These are phyloP conservation scores for Pseudofabraea citricarpa DNA, from an alignment of 2,329 filamentous ascomycete genomes.

Conservation along the genomic window DNA sequence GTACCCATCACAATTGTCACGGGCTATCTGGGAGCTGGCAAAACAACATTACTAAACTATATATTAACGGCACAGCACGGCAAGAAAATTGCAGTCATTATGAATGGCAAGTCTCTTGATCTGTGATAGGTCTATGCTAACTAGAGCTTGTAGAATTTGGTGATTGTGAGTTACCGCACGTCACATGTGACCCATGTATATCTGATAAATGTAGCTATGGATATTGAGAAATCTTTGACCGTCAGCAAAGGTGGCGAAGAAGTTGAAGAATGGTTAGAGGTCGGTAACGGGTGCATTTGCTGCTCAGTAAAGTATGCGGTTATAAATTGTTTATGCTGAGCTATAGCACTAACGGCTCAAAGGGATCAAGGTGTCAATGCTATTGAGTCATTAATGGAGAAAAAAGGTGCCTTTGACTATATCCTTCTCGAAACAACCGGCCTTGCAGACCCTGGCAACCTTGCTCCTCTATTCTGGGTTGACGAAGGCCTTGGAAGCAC, in stretches of 20 bases:
- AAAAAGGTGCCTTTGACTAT: slow-evolving; percentile 91
- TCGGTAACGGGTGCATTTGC: slow-evolving; percentile 96
- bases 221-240: slow-evolving; percentile 94
- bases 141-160: slow-evolving; percentile 60
- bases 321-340: slow-evolving; percentile 1
- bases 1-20: slow-evolving; percentile 85
- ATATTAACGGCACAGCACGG: slow-evolving; percentile 93
- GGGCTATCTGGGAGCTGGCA: slow-evolving; percentile 90
- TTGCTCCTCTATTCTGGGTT: slow-evolving; percentile 95
- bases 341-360: slow-evolving; percentile 6
- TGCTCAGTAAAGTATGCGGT: slow-evolving; percentile 80
- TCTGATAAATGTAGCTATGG: slow-evolving; percentile 51
- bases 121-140: background rate
- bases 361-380: slow-evolving; percentile 91
- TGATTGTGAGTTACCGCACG: slow-evolving; percentile 56
- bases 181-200: no score
- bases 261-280: slow-evolving; percentile 90
- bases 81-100: slow-evolving; percentile 95
- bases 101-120: slow-evolving; percentile 63
- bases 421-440: slow-evolving; percentile 96
- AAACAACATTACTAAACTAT: slow-evolving; percentile 93
- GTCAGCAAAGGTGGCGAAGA: slow-evolving; percentile 79
- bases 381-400: slow-evolving; percentile 93
- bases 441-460: slow-evolving; percentile 89
- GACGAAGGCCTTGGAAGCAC: slow-evolving; percentile 92